Evolutionary conservation across 371 early-diverging fungal species (phyloP).

Genomic region (Astathelohania contejeani): DNA sequence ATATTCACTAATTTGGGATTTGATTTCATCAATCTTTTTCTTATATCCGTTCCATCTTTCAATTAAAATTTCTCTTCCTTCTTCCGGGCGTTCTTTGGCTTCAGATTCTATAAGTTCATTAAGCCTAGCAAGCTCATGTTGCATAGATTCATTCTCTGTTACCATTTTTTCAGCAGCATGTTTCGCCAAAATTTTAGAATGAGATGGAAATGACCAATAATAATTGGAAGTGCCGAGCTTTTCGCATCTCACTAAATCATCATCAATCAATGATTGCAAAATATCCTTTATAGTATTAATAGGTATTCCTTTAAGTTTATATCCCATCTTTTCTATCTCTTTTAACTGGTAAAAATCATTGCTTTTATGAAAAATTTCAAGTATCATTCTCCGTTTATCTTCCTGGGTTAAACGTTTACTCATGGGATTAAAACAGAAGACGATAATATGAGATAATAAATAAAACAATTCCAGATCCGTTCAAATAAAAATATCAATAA

Average conservation of each 20-base stretch:
- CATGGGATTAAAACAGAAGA: too few species aligned
- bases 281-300: slow-evolving; percentile 71
- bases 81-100: slow-evolving; percentile 27
- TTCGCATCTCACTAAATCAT: slow-evolving; percentile 65
- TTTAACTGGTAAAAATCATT: slow-evolving; percentile 59
- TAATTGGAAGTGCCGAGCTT: slow-evolving; percentile 75
- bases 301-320: slow-evolving; percentile 68
- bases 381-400: slow-evolving; percentile 13
- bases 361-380: slow-evolving; percentile 22
- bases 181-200: slow-evolving; percentile 46
- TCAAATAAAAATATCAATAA: too few species aligned
- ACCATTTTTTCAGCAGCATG: slow-evolving; percentile 15
- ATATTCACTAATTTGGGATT: slow-evolving; percentile 3
- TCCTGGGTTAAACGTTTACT: slow-evolving; percentile 14
- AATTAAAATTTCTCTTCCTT: slow-evolving; percentile 52
- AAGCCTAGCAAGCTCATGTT: slow-evolving; percentile 1
- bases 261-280: slow-evolving; percentile 68
- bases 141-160: slow-evolving; percentile 39
- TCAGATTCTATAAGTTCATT: slow-evolving; percentile 7
- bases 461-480: too few species aligned
- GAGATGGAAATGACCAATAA: slow-evolving; percentile 74
- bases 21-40: slow-evolving; percentile 8
- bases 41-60: slow-evolving; percentile 13
- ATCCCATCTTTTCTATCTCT: slow-evolving; percentile 72
- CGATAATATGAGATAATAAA: too few species aligned